Base-by-base conservation (phyloP, 495 filamentous ascomycete genomes). In the Aspergillus incahuasiensis region DNA sequence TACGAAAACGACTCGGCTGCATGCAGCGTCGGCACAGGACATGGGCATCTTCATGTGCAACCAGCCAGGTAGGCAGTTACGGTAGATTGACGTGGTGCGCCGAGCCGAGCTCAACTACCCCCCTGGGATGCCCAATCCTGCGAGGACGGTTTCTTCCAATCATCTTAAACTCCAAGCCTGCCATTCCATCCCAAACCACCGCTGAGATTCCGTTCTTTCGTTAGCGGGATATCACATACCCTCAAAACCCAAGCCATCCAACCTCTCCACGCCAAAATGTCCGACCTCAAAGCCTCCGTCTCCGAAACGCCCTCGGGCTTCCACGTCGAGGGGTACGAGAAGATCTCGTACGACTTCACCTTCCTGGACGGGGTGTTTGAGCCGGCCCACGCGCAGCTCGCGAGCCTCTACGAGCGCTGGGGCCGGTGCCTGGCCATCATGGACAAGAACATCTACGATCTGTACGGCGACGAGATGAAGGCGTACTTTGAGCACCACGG, bases 401-500 rank as follows among this genome's bases (percentile, higher is more conserved):
- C 48, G 9, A 20, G 19, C 2, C 48, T 50, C 28, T 50, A 50
- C 11, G 30, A 38, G 25, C 48, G 48, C 48, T 50, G 30, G 48
- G 48, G 48, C 1, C 48, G 48, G 4, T 50, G 48, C 28, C 18
- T 50, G 28, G 48, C 48, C n/a, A 50, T 50, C 48, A 50, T 50
- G 48, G 48, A 50, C 48, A 50, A 50, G 48, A 50, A 50, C 30
- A 50, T 50, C 30, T 50, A 50, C 13, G 30, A 38, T 21, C 28
- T 50, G 2, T 50, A 50, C 48, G 48, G 48, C 5, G 48, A 34
- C 16, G 22, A 50, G 16, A 50, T 50, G 48, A 24, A 50, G 16
- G 16, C 5, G 13, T 50, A 50, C 48, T 38, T 50, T 38, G 48
- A 5, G 4, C 30, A 34, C 18, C 48, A 50, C 30, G 30, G 30